Conservation (phyloP, 805 yeast species). For the Kodamaea restingae region DNA sequence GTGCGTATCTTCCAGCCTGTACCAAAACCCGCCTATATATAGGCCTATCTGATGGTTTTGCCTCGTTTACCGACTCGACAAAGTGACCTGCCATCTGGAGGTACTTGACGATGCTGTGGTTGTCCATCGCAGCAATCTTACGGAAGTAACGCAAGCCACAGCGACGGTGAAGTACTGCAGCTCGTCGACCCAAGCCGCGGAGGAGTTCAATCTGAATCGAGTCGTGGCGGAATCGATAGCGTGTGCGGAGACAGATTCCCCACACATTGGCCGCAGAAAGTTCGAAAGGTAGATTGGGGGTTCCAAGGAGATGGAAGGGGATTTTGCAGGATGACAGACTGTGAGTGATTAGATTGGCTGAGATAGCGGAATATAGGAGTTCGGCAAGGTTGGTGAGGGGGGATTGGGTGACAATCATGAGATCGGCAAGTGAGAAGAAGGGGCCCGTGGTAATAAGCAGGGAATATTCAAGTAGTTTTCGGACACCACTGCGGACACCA, state of each 20-base stretch:
- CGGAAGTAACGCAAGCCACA: conserved; percentile 42
- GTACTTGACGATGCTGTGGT: conserved; percentile 20
- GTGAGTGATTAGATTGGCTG: too few relatives aligned
- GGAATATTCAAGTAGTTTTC: conserved; percentile 33
- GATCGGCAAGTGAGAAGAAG: conserved; percentile 34
- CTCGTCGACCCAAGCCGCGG: conserved; percentile 24
- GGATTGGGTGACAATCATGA: conserved; percentile 37
- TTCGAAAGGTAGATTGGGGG: conserved; percentile 25
- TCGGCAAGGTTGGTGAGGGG: too few relatives aligned
- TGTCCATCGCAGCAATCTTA: conserved; percentile 14
- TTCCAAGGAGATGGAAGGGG: conserved; percentile 39
- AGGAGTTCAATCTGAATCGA: conserved; percentile 30
- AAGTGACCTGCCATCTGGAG: conserved; percentile 40
- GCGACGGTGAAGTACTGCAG: conserved; percentile 29
- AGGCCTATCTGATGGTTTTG: conserved; percentile 29
- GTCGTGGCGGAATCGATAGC: conserved; percentile 41
- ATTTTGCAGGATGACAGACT: conserved; percentile 43
- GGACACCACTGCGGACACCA: conserved; percentile 13
- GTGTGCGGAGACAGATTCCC: conserved; percentile 32
- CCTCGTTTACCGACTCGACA: conserved; percentile 30
- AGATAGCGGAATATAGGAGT: too few relatives aligned
- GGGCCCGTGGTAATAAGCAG: conserved; percentile 38
- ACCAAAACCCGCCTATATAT: conserved; percentile 37
- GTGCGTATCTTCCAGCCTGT: conserved; percentile 43
- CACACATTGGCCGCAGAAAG: conserved; percentile 27